Conservation (phyloP, 2,329 filamentous ascomycete genomes). For the Coleophoma eucalyptorum region DNA sequence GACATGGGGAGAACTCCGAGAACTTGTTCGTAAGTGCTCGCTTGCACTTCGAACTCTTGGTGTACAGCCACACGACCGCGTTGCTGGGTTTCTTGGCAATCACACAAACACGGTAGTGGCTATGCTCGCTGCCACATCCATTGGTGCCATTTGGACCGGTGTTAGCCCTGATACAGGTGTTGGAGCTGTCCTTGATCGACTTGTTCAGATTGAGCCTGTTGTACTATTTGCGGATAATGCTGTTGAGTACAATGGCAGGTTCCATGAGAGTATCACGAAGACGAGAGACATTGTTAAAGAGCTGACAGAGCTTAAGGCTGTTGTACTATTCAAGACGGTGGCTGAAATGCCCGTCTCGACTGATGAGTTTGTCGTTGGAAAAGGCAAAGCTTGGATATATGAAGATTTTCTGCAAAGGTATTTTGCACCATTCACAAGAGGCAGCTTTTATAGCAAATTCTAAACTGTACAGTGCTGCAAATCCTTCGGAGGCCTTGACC, state of each 20-base stretch:
- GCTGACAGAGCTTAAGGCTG: conserved; percentile 58
- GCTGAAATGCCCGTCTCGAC: conserved; percentile 23
- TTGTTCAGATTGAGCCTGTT: conserved; percentile 81
- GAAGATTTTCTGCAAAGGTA: conserved; percentile 36
- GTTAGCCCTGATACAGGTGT: conserved; percentile 92
- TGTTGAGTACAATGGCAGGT: conserved; percentile 85
- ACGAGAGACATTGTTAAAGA: conserved; percentile 70
- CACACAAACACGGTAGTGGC: conserved; percentile 83
- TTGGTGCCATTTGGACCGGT: conserved; percentile 90
- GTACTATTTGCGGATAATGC: conserved; percentile 86
- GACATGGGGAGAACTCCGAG: conserved; percentile 77
- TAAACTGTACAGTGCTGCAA: conserved; percentile 25
- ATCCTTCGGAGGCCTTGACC: conserved; percentile 35
- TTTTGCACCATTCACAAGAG: background rate
- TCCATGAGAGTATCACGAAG: conserved; percentile 77
- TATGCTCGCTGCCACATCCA: conserved; percentile 76
- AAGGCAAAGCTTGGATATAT: conserved; percentile 36
- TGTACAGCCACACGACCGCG: conserved; percentile 50
- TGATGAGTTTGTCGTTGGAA: conserved; percentile 11
- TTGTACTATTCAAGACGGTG: conserved; percentile 73
- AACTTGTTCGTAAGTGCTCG: conserved; percentile 71
- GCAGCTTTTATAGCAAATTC: background rate
- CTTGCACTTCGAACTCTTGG: conserved; percentile 65
- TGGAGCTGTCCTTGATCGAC: conserved; percentile 81
- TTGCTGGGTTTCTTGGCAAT: conserved; percentile 82